These are phyloP conservation scores for Lithohypha guttulata DNA, from an alignment of 2,329 filamentous ascomycete species.

Conservation along the genomic window DNA sequence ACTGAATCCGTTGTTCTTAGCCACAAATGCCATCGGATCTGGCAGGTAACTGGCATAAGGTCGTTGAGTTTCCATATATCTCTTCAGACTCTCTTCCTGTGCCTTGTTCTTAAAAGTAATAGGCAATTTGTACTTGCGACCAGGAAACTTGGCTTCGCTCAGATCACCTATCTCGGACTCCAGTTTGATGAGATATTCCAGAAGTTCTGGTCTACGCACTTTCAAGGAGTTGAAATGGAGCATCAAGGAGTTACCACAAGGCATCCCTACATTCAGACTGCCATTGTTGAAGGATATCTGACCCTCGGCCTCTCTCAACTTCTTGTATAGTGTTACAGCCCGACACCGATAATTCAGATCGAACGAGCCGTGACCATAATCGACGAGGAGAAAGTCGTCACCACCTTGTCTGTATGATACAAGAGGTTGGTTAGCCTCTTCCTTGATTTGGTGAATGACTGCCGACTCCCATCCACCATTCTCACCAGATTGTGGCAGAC, in stretches of 20 bases:
- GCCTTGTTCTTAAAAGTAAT: slow-evolving; percentile 31
- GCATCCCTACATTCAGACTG: slow-evolving; percentile 41
- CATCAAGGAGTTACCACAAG: slow-evolving; percentile 37
- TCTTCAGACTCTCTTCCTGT: slow-evolving; percentile 41
- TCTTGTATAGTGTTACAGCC: slow-evolving; percentile 43
- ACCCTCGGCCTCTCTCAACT: slow-evolving; percentile 28
- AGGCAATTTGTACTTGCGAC: slow-evolving; percentile 36
- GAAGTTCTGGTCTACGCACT: slow-evolving; percentile 29
- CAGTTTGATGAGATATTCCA: slow-evolving; percentile 28
- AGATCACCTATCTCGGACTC: slow-evolving; percentile 33
- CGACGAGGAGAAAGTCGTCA: slow-evolving; percentile 46
- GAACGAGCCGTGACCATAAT: slow-evolving; percentile 47
- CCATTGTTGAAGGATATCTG: slow-evolving; percentile 29
- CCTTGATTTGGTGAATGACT: slow-evolving; percentile 28
- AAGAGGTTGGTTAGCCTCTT: slow-evolving; percentile 27
- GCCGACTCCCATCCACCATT: slow-evolving; percentile 23
- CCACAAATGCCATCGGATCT: slow-evolving; percentile 49
- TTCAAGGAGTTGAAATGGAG: slow-evolving; percentile 37
- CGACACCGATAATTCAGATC: slow-evolving; percentile 48
- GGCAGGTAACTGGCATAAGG: slow-evolving; percentile 52
- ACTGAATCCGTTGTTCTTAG: slow-evolving; percentile 44
- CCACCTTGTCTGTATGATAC: slow-evolving; percentile 36
- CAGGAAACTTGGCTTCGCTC: slow-evolving; percentile 32
- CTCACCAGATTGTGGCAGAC: slow-evolving; percentile 18
- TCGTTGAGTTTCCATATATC: slow-evolving; percentile 53